Evolutionary conservation across 129 eudicot species (phyloP), one percentile per base, ranked within the genome.

Genomic region (Cynara cardunculus): DNA sequence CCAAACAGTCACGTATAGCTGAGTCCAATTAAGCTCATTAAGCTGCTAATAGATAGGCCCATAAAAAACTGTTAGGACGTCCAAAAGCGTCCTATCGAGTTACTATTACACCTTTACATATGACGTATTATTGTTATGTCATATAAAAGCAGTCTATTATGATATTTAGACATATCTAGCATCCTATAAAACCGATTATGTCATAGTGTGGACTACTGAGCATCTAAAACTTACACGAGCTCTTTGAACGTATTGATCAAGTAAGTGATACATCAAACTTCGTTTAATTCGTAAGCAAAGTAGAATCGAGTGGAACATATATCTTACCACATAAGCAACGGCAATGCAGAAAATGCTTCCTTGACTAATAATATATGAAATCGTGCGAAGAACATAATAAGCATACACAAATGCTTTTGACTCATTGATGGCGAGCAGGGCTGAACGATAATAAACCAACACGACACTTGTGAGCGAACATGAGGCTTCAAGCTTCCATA

Each of bases 281-380:
- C 7, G 27, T 41, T 24, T 69, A 39, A 37, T 6, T 24, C n/a
- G n/a, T 81, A 19, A 30, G 53, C 11, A 35, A 61, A 68, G 44
- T 66, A 78, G 65, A 41, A 69, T 9, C 5, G 46, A 69, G 80
- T 25, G 65, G n/a, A 82, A 37, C 31, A 8, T 79, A 64, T 31
- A 3, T 79, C 94, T 90, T 87, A 94, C 99, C 88, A 89, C 97
- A 87, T 94, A 94, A 70, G 99, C 99, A 84, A 89, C 97, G 72
- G 97, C 85, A 79, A 94, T 94, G 90, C 94, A 92, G 94, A 94
- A 94, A 67, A 94, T 94, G 87, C 97, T 94, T 87, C 99, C 99
- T 82, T 94, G 97, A 89, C 99, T 94, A 49, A 92, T 90, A 72
- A 92, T 94, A 66, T 84, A 89, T 39, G 99, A 92, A 73, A 94